A percentile compares a stretch with the other conserved stretches of the same genome.
Conservation (phyloP, 129 eudicot genomes). For the Saposhnikovia divaricata region DNA sequence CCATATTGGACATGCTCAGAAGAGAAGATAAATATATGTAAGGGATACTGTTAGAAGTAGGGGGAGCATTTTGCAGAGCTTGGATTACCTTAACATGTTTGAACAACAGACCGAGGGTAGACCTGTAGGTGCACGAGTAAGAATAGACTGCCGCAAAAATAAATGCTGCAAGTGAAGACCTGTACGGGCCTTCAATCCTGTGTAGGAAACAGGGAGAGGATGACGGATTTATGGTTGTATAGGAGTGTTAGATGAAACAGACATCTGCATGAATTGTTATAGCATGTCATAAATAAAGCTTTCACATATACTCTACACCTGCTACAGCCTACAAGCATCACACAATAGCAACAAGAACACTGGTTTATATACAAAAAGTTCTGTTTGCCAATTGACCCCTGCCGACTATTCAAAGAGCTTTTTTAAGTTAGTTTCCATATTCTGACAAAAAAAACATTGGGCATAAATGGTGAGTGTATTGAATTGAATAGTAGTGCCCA, state of each 20-base stretch:
- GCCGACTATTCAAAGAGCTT: background rate
- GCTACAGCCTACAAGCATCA: background rate
- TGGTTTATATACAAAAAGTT: background rate
- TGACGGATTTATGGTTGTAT: background rate
- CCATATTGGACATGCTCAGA: background rate
- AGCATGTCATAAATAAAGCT: background rate
- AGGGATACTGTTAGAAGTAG: background rate
- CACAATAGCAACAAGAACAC: background rate
- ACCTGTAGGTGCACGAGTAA: background rate
- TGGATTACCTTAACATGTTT: background rate
- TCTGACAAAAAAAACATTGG: background rate
- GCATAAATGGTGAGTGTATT: background rate
- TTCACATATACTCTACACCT: background rate
- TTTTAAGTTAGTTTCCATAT: background rate
- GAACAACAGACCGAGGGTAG: background rate
- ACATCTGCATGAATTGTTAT: background rate
- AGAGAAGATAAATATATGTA: background rate
- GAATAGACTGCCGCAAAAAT: background rate
- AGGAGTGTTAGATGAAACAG: background rate
- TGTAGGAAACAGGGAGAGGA: background rate
- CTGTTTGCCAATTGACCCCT: background rate
- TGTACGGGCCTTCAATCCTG: background rate
- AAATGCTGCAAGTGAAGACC: background rate
- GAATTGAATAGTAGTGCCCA: background rate
- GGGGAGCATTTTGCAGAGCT: background rate